A percentile compares a stretch with the other conserved stretches of the same genome.
These are phyloP conservation scores for Irpex sp. DNA, from an alignment of 1,284 basidiomycete genomes.

Conservation along the genomic window DNA sequence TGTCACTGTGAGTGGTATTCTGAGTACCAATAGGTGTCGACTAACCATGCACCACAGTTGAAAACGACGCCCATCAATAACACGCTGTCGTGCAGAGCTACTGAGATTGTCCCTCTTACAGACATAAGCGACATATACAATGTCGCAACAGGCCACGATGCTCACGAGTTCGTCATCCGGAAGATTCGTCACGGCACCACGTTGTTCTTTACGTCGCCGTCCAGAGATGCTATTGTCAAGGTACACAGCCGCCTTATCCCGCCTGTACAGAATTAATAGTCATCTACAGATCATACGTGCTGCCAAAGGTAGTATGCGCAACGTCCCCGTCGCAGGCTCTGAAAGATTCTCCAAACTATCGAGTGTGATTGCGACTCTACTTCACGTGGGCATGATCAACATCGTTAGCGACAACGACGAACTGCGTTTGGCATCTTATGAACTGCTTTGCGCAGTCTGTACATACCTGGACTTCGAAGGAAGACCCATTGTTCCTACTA, in stretches of 20 bases:
- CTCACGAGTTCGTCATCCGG: slow-evolving; percentile 80
- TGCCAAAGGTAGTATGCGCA: slow-evolving; percentile 66
- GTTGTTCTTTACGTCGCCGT: slow-evolving; percentile 64
- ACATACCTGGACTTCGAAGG: slow-evolving; percentile 77
- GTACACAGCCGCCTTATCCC: slow-evolving; percentile 30
- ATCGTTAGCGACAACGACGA: slow-evolving; percentile 71
- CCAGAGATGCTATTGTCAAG: slow-evolving; percentile 75
- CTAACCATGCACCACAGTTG: slow-evolving; percentile 36
- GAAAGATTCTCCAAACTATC: slow-evolving; percentile 76
- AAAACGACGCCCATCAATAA: slow-evolving; percentile 64
- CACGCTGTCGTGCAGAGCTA: slow-evolving; percentile 63
- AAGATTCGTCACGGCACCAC: slow-evolving; percentile 67
- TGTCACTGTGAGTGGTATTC: slow-evolving; percentile 49
- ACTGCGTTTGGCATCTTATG: slow-evolving; percentile 74
- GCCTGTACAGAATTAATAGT: too few relatives aligned
- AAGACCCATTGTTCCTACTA: slow-evolving; percentile 59
- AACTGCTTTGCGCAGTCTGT: slow-evolving; percentile 76
- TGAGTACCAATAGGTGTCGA: background rate
- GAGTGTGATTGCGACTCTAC: slow-evolving; percentile 78
- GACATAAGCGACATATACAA: slow-evolving; percentile 87
- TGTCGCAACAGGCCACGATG: slow-evolving; percentile 68
- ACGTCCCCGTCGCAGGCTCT: slow-evolving; percentile 49
- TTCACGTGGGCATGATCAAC: slow-evolving; percentile 81
- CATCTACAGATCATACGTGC: slow-evolving; percentile 54
- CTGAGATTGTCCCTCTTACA: slow-evolving; percentile 72